Evolutionary conservation across 1,284 basidiomycete genomes (phyloP).

Genomic region (Hypsizygus ulmarius): DNA sequence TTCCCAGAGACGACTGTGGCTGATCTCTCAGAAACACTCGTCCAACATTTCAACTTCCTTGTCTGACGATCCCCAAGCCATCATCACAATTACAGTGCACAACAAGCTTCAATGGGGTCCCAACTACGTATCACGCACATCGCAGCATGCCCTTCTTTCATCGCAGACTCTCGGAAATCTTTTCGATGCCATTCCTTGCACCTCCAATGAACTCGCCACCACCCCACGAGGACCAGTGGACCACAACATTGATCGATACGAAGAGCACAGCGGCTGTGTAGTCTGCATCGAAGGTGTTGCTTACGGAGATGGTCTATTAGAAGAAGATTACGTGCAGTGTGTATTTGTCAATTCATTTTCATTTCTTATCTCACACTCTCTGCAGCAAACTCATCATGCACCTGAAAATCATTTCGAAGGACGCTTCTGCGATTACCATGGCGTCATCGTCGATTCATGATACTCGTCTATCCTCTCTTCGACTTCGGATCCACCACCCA

Average conservation of each 20-base stretch:
- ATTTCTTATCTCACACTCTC: not conserved
- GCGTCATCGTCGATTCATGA: conserved; percentile 46
- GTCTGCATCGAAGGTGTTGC: conserved; percentile 58
- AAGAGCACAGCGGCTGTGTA: conserved; percentile 37
- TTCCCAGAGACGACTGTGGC: not conserved
- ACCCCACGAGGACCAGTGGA: conserved; percentile 31
- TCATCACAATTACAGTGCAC: conserved; percentile 60
- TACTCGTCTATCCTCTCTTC: conserved; percentile 50
- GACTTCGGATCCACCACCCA: conserved; percentile 64
- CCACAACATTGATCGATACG: conserved; percentile 13
- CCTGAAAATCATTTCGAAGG: conserved; percentile 35
- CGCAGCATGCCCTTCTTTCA: conserved; percentile 66
- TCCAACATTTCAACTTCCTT: conserved; percentile 20
- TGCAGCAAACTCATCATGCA: conserved; percentile 52
- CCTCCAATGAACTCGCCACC: conserved; percentile 51
- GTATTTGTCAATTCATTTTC: conserved; percentile 21
- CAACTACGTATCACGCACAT: conserved; percentile 56
- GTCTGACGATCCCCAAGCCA: conserved; percentile 34
- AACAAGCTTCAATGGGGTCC: conserved; percentile 60
- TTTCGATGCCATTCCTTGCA: conserved; percentile 59
- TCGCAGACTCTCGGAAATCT: conserved; percentile 71
- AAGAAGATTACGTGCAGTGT: conserved; percentile 61
- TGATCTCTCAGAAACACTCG: conserved; percentile 29
- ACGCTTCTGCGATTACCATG: conserved; percentile 35
- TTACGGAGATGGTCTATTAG: conserved; percentile 52